These are phyloP conservation scores for Sclerotinia borealis DNA, from an alignment of 2,329 filamentous ascomycete species.

Conservation along the genomic window DNA sequence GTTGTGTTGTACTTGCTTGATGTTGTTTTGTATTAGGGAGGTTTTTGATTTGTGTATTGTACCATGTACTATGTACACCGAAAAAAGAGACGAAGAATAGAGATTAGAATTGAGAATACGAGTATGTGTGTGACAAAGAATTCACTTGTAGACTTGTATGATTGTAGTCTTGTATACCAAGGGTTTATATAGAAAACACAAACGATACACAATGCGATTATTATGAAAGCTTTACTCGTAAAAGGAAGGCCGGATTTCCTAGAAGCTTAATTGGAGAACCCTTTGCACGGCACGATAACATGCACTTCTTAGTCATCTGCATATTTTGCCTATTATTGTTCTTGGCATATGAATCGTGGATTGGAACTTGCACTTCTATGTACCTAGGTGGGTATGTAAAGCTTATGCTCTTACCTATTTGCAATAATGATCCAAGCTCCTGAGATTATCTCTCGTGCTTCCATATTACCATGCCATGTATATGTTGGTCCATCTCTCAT, in stretches of 20 bases:
- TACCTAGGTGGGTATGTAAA: no score
- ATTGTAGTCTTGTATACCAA: no score
- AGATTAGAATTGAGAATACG: no score
- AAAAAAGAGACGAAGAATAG: no score
- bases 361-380: neutral
- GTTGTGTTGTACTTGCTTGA: accelerated
- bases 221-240: no score
- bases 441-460: neutral
- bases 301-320: neutral
- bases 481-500: neutral
- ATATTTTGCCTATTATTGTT: neutral
- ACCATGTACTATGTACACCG: no score
- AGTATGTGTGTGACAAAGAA: no score
- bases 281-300: neutral
- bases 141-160: no score
- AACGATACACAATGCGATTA: no score
- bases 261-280: neutral
- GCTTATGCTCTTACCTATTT: neutral
- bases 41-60: no score
- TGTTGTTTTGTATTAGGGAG: neutral
- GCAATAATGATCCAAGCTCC: neutral
- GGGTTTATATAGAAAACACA: no score
- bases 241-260: neutral
- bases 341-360: neutral
- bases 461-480: neutral